phyloP scores from a whole-genome alignment of 225 moss, liverwort and hornwort genomes.

The Physcomitrellopsis africana region DNA sequence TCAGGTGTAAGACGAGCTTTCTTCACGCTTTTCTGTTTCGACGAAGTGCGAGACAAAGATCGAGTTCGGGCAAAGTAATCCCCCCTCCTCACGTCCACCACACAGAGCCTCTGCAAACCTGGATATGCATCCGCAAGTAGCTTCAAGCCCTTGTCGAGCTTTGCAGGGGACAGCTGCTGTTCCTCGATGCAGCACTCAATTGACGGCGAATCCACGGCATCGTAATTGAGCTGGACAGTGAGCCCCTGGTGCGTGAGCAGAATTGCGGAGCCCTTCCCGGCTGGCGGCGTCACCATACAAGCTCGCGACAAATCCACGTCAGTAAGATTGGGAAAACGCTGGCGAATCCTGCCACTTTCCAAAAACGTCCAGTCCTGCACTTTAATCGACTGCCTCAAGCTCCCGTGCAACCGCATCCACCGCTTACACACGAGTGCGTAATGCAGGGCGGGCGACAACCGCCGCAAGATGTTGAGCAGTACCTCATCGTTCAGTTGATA shows the following conservation, averaged over 20 bases:
- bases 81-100: conserved; percentile 79
- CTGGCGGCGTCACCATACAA: conserved; percentile 57
- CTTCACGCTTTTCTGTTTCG: conserved; percentile 52
- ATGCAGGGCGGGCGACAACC: conserved; percentile 49
- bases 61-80: conserved; percentile 58
- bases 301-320: conserved; percentile 84
- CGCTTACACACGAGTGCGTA: conserved; percentile 87
- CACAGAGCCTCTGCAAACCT: conserved; percentile 78
- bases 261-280: conserved; percentile 50
- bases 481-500: conserved; percentile 54
- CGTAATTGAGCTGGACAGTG: conserved; percentile 57
- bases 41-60: conserved; percentile 44
- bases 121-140: conserved; percentile 77
- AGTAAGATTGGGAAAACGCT: conserved; percentile 83
- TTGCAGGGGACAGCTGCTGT: conserved; percentile 71
- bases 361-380: conserved; percentile 89
- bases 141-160: conserved; percentile 71
- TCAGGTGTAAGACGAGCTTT: conserved; percentile 35
- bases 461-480: conserved; percentile 48
- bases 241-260: conserved; percentile 68
- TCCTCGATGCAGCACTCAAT: conserved; percentile 75
- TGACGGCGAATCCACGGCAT: conserved; percentile 66
- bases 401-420: conserved; percentile 76
- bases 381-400: conserved; percentile 60
- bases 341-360: conserved; percentile 73